phyloP scores from a whole-genome alignment of 2,329 filamentous ascomycete species.

The Ophiostoma himal-ulmi region DNA sequence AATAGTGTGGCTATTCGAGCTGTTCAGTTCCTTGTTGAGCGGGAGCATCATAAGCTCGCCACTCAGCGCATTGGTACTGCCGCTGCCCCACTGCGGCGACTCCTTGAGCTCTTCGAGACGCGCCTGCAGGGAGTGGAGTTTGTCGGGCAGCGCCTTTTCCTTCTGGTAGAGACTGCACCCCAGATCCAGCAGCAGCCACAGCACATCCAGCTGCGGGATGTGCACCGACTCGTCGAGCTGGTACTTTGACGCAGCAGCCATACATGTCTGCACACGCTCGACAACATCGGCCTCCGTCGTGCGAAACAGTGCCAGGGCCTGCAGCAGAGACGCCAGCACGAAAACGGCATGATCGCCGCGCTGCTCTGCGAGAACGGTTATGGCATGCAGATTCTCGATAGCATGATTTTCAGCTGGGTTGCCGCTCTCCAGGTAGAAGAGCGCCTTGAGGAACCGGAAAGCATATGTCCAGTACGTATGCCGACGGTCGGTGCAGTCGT shows the following conservation, averaged over 20 bases:
- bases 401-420: slow-evolving; percentile 57
- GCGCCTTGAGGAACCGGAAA: slow-evolving; percentile 67
- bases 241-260: slow-evolving; percentile 66
- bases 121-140: slow-evolving; percentile 57
- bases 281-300: slow-evolving; percentile 58
- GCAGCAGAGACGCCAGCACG: slow-evolving; percentile 59
- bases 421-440: slow-evolving; percentile 58
- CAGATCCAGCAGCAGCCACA: slow-evolving; percentile 64
- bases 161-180: slow-evolving; percentile 62
- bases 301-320: slow-evolving; percentile 63
- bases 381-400: slow-evolving; percentile 62
- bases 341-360: slow-evolving; percentile 59
- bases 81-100: slow-evolving; percentile 39
- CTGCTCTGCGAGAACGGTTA: slow-evolving; percentile 53
- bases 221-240: slow-evolving; percentile 60
- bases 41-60: slow-evolving; percentile 51
- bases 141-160: slow-evolving; percentile 50
- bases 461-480: slow-evolving; percentile 73
- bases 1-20: slow-evolving; percentile 43
- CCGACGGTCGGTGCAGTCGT: slow-evolving; percentile 60
- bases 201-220: slow-evolving; percentile 60
- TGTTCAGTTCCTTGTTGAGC: slow-evolving; percentile 44
- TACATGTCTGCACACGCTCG: slow-evolving; percentile 65
- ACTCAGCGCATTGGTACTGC: slow-evolving; percentile 33
- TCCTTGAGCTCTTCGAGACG: slow-evolving; percentile 53